A percentile compares a stretch with the other conserved stretches of the same genome.
Conservation (phyloP, 306 rosid genomes). For the Alnus rubra region DNA sequence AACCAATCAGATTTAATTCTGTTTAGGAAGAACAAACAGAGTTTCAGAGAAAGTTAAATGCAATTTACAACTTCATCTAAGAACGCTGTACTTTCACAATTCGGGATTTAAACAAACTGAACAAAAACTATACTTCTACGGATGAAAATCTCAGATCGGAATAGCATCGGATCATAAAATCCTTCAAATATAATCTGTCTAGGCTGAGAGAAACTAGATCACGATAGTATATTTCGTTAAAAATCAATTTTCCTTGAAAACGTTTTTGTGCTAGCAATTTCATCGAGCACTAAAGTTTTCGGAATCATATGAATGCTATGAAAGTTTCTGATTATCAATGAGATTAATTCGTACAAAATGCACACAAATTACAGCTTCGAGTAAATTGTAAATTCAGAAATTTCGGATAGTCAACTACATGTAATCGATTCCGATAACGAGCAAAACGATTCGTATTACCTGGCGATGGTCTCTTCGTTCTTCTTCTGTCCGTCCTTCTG, state of each 20-base stretch:
- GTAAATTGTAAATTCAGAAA: neutral
- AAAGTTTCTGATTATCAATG: neutral
- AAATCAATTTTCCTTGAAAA: neutral
- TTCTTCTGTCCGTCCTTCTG: conserved; percentile 91
- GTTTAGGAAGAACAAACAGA: neutral
- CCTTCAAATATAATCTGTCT: neutral
- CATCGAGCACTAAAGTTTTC: neutral
- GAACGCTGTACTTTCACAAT: neutral
- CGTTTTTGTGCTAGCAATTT: neutral
- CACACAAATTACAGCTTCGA: neutral
- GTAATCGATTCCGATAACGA: conserved; percentile 10
- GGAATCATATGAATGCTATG: neutral
- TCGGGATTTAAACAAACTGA: neutral
- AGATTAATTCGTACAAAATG: neutral
- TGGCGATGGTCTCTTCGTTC: conserved; percentile 91
- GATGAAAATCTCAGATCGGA: neutral
- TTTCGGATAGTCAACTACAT: neutral
- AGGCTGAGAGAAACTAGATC: neutral
- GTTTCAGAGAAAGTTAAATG: neutral
- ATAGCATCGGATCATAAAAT: neutral
- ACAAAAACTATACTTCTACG: neutral
- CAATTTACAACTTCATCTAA: neutral
- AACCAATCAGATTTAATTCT: neutral
- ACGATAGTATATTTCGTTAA: neutral
- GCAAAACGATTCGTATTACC: conserved; percentile 44